Evolutionary conservation across 495 filamentous ascomycete genomes (phyloP), one percentile per base, ranked within the genome.

Genomic region (Podospora appendiculata): DNA sequence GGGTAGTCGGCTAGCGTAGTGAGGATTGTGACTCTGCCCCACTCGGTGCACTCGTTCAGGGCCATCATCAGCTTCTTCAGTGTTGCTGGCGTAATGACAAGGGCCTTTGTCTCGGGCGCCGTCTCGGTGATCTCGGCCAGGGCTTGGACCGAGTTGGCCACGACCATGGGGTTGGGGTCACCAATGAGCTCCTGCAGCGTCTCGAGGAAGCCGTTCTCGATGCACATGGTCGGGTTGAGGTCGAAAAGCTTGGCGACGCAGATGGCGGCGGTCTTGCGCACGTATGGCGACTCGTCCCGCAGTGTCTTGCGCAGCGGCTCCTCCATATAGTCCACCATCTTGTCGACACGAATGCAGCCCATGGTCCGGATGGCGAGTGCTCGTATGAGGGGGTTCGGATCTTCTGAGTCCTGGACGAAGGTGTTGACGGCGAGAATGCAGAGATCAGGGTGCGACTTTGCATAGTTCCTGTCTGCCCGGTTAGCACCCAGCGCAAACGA

Each of bases 261-360:
- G 55, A 98, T 92, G 7, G 91, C 93, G 43, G 94, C 94, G 0
- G 93, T 98, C 73, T 98, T 98, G 62, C 93, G 88, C 41, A 98
- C 93, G 72, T 98, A 98, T 0, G 93, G 93, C 46, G 91, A 96
- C 70, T 98, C 94, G 69, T 98, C 93, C 62, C 87, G 85, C 57
- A 99, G 77, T 14, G 93, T 99, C 70, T 99, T 99, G 56, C 93
- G 82, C 48, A 99, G 74, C 18, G 93, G 93, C 66, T 97, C 93
- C 70, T 99, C 93, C 93, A 97, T 96, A 67, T 99, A 99, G 63
- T 99, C 94, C 55, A 97, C 88, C 86, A 99, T 99, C 72, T 99
- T 99, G 56, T 97, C 93, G 54, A 99, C 93, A 41, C 93, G 79
- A 54, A 99, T 96, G 68, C 93, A 97, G 25, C 93, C 93, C 93